Base-by-base conservation (phyloP, 2,329 filamentous ascomycete species). In the Ceratocystis smalleyi region DNA sequence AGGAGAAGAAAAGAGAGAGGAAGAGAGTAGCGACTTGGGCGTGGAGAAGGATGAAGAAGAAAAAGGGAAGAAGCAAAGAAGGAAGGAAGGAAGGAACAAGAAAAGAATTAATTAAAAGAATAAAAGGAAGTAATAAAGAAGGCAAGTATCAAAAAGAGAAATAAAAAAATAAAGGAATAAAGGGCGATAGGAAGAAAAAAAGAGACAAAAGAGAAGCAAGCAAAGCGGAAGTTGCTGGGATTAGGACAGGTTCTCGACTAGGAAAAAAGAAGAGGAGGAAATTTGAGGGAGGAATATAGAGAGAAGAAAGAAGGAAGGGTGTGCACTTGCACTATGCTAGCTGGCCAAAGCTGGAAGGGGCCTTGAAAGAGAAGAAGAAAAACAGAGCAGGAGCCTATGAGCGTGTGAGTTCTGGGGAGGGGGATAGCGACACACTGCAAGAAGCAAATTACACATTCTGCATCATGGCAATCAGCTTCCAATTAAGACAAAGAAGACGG, bases 121-220 rank as follows among this genome's bases (percentile, higher is more conserved):
- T 67, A 67, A 65, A 66, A 61, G 64, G 61, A 67, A 35, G 10
- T 22, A 51, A 51, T 10, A 51, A 22, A 51, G n/a, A 51, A 51
- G 47, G n/a, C 8, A 54, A 68, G 65, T 49, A 64, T 64, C 64
- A 47, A 65, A 66, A 45, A 43, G 35, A 64, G 67, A 54, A 68
- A 54, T 49, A 62, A 59, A 70, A 63, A 57, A 47, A 49, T 17
- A 5, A 59, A 30, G 47, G 47, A 24, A 51, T 51, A 22, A 51
- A 61, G 30, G 59, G 19, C 32, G 43, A 22, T 55, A 64, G 65
- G 62, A 43, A 68, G 63, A 69, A 69, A 66, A 66, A 70, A 69
- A 70, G 61, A 68, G 68, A 66, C 59, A 59, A 47, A 66, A 67
- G n/a, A 64, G 24, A 55, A 57, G 35, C 24, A 49, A 54, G 30